Evolutionary conservation across 768 basidiomycete species (phyloP).

Genomic region (Cubamyces lactineus): DNA sequence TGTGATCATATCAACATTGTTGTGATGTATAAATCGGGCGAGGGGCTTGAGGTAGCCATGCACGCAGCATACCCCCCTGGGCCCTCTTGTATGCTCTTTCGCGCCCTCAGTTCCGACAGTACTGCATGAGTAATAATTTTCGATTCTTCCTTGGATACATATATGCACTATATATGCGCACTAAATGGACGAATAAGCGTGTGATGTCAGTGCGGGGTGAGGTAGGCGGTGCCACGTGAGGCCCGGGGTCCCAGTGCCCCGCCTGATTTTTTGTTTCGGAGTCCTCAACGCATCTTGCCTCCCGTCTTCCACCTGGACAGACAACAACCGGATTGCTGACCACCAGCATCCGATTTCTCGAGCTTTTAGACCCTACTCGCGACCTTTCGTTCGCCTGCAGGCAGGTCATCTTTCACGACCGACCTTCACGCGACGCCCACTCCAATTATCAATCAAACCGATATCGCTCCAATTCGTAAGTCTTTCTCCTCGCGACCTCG

Average conservation of each 20-base stretch:
- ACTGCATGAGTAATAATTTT: too few species aligned
- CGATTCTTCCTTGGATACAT: too few species aligned
- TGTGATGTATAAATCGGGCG: too few species aligned
- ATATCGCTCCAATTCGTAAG: conserved; percentile 47
- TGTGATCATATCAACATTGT: too few species aligned
- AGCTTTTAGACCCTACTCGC: conserved; percentile 42
- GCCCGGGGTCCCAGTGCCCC: conserved; percentile 22
- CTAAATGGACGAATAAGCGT: background rate
- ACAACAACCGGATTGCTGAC: conserved; percentile 37
- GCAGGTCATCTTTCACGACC: conserved; percentile 90
- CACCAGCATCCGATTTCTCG: conserved; percentile 35
- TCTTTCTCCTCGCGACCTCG: conserved; percentile 23
- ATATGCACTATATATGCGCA: background rate
- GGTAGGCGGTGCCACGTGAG: conserved; percentile 11
- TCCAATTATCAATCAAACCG: conserved; percentile 51
- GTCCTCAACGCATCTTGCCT: conserved; percentile 27
- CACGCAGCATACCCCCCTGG: too few species aligned
- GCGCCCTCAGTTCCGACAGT: too few species aligned
- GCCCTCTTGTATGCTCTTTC: too few species aligned
- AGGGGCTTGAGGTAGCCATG: too few species aligned
- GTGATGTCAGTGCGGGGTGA: conserved; percentile 17
- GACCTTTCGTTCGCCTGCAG: conserved; percentile 71
- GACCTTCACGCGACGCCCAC: conserved; percentile 64
- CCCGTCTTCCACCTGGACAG: conserved; percentile 38
- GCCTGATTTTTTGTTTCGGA: conserved; percentile 31